Base-by-base conservation (phyloP, 306 rosid species). In the Prunus campanulata region DNA sequence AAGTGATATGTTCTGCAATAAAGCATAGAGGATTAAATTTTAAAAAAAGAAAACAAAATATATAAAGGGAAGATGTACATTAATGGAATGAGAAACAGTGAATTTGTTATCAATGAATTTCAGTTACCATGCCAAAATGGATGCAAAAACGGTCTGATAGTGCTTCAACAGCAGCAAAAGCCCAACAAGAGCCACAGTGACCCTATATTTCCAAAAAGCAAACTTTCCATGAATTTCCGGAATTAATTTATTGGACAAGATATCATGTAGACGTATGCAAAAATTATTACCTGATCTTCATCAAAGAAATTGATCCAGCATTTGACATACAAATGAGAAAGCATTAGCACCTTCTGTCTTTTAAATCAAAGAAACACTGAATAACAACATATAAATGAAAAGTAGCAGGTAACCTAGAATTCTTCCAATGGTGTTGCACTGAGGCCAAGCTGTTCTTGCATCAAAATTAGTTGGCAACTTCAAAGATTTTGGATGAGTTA, bases 171-270 rank as follows among this genome's bases (percentile, higher is more conserved):
- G 98, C 98, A 66, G 90, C 97, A 85, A 92, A 95, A 62, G 98
- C 98, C 98, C 98, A 95, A 80, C 98, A 95, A 77, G 98, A 92
- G 82, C 98, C 98, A 85, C 98, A 95, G 83, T 95, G 98, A 70
- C 98, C 98, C 98, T 95, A 78, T 65, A 83, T 59, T 74, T 79
- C 77, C 60, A 76, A 25, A 81, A 82, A 30, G 35, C 44, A 80
- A 59, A 55, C 39, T 35, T 72, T 47, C 67, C 66, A 6, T 64
- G 14, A 77, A 74, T 19, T 78, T 70, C 29, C 24, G 19, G 74
- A 74, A 32, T 72, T 49, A 18, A 61, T 57, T 44, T 35, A 39
- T 49, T 42, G 35, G 73, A 51, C 22, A 55, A 61, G 24, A 71
- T 30, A 62, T 2, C 30, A 39, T 0, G 5, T 2, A 30, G 63